Percentiles rank a stretch among this genome's conserved stretches.
These are phyloP conservation scores for Buxus sempervirens DNA, from an alignment of 164 flowering plant genomes.

Conservation along the genomic window DNA sequence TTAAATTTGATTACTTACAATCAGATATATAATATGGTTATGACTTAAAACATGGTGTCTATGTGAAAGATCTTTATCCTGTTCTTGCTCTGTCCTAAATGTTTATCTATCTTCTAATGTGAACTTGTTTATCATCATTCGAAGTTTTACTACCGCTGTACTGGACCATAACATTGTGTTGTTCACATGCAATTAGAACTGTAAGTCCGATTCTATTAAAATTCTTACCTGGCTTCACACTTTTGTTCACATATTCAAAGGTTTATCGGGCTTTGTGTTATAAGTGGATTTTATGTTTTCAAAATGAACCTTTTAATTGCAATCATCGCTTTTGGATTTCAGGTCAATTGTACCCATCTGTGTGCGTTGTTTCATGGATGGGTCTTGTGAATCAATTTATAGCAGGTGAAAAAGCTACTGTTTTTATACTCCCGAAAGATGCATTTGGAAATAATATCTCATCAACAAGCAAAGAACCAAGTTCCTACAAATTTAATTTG, in stretches of 20 bases:
- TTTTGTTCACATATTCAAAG: neutral
- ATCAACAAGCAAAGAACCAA: conserved; percentile 30
- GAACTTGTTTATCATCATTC: too few species aligned
- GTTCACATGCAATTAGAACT: neutral
- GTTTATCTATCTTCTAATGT: too few species aligned
- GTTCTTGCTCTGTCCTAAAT: too few species aligned
- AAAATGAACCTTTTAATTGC: neutral
- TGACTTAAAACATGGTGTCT: too few species aligned
- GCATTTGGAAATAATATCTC: conserved; percentile 88
- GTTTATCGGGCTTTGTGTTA: neutral
- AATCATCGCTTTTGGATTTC: conserved; percentile 16
- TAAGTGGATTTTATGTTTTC: too few species aligned
- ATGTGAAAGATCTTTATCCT: too few species aligned
- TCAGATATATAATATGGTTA: neutral
- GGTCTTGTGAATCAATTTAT: conserved; percentile 52
- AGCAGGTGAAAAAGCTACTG: conserved; percentile 58
- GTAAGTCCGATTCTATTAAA: neutral
- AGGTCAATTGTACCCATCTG: conserved; percentile 70
- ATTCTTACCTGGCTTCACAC: neutral
- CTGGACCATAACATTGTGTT: neutral
- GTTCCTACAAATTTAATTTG: conserved; percentile 31
- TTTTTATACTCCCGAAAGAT: conserved; percentile 73
- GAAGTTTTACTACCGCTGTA: neutral
- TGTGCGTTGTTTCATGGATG: conserved; percentile 63
- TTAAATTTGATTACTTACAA: too few species aligned